Evolutionary conservation across 1,139 yeast species (phyloP), one percentile per base, ranked within the genome.

Genomic region (Blastobotrys illinoisensis): DNA sequence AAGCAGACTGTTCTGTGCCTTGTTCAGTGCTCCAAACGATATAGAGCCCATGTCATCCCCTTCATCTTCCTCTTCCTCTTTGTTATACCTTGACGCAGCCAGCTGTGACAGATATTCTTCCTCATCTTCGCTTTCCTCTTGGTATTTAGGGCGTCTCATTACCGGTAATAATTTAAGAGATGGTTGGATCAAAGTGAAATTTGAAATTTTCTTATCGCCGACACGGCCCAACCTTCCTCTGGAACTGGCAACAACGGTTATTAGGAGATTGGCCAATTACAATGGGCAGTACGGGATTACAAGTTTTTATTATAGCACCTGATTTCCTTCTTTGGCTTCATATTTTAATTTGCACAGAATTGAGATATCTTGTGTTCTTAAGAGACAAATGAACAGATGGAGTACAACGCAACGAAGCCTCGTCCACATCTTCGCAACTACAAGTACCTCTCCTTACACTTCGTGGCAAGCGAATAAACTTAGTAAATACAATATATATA

Each of bases 11-110:
- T 32, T 71, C 64, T 84, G 88, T 7, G 88, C 87, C 32, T 74
- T 71, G 60, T 78, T 78, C 53, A 84, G 70, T 3, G 86, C 77
- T 1, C 85, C 87, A 71, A 84, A 83, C 2, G 88, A 81, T 20
- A 83, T 64, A 2, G 76, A 69, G 14, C 50, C 52, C 6, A 48
- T 46, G 18, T 50, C 49, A 69, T 50, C 75, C 26, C 40, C 40
- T n/a, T 32, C 40, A n/a, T 62, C 70, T 45, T 62, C 62, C 1
- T 57, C 66, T 3, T 60, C 63, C 2, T 62, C 64, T 16, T 57
- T 46, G 52, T 49, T 50, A 57, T 32, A 54, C 48, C 45, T 54
- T 24, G 56, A 58, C 13, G 40, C 40, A 32, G 40, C 40, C 7
- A 32, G 16, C 40, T 32, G 40, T 2, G 40, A 13, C 16, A 32